Evolutionary conservation across 805 yeast genomes (phyloP), one percentile per base, ranked within the genome.

Genomic region (Candida michaelii): DNA sequence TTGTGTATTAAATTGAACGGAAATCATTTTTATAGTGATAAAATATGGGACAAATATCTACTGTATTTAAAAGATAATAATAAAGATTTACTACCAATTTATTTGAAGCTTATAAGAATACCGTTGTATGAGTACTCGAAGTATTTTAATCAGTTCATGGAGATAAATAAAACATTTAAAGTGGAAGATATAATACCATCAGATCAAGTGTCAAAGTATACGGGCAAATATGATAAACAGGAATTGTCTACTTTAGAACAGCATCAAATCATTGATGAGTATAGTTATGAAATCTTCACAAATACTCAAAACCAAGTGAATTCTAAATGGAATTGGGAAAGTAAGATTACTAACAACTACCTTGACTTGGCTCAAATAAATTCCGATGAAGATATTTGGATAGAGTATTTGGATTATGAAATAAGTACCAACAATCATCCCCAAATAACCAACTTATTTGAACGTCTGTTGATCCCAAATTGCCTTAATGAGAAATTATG

Each of bases 81-180:
- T 36, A 53, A 5, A 64, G 75, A 24, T 50, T 53, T 18, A 72
- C 66, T 62, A n/a, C 58, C 60, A 3, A 53, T 79, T 1, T 72
- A 82, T 43, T 52, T 73, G 21, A 64, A 66, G 44, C 62, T 82
- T 35, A 60, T 80, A 30, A 56, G 57, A 30, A 67, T 86, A 2
- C 98, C 98, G 0, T 62, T 91, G 34, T 91, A 91, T 61, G 95
- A 89, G 54, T 90, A 89, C 59, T 83, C 97, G 0, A 80, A 77
- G 49, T 91, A 83, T 59, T 85, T 78, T 54, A 80, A 69, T 66
- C 56, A 71, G 54, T 62, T 79, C 55, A 53, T 66, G 46, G 67
- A 68, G 48, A 48, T 69, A 46, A 55, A 58, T 46, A 64, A 68
- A 38, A 55, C 60, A 23, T 64, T 65, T 55, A 53, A 51, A 5